phyloP scores from a whole-genome alignment of 768 basidiomycete species.

The Amanita phalloides region DNA sequence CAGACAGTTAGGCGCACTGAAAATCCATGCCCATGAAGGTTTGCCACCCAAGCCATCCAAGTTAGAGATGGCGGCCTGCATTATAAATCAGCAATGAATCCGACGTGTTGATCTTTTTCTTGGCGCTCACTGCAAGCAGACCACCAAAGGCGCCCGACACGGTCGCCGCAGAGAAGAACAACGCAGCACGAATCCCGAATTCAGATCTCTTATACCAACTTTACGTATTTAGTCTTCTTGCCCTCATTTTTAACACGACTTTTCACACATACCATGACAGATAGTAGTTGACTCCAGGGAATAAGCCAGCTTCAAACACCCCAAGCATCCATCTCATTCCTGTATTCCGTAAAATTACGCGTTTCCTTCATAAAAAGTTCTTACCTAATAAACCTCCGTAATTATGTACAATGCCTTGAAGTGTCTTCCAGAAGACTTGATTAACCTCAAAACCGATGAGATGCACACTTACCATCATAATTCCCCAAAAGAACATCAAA shows the following conservation, averaged over 20 bases:
- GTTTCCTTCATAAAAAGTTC: slow-evolving; percentile 8
- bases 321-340: slow-evolving; percentile 67
- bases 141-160: slow-evolving; percentile 79
- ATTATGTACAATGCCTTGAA: slow-evolving; percentile 62
- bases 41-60: slow-evolving; percentile 65
- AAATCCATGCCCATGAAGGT: slow-evolving; percentile 63
- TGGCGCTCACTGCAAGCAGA: slow-evolving; percentile 46
- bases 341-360: slow-evolving; percentile 13
- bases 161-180: slow-evolving; percentile 74
- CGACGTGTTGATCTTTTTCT: background rate
- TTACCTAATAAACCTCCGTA: slow-evolving; percentile 59
- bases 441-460: background rate
- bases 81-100: slow-evolving; percentile 4
- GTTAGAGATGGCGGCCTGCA: slow-evolving; percentile 51
- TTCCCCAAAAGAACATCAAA: slow-evolving; percentile 66
- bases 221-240: background rate
- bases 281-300: slow-evolving; percentile 58
- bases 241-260: background rate
- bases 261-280: slow-evolving; percentile 49
- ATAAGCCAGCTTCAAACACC: slow-evolving; percentile 62
- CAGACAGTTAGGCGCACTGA: slow-evolving; percentile 27
- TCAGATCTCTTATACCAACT: slow-evolving; percentile 61
- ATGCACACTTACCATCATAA: slow-evolving; percentile 50
- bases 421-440: slow-evolving; percentile 34
- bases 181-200: slow-evolving; percentile 53